Evolutionary conservation across 2,329 filamentous ascomycete genomes (phyloP), one percentile per base, ranked within the genome.

Genomic region (Verticillium longisporum): DNA sequence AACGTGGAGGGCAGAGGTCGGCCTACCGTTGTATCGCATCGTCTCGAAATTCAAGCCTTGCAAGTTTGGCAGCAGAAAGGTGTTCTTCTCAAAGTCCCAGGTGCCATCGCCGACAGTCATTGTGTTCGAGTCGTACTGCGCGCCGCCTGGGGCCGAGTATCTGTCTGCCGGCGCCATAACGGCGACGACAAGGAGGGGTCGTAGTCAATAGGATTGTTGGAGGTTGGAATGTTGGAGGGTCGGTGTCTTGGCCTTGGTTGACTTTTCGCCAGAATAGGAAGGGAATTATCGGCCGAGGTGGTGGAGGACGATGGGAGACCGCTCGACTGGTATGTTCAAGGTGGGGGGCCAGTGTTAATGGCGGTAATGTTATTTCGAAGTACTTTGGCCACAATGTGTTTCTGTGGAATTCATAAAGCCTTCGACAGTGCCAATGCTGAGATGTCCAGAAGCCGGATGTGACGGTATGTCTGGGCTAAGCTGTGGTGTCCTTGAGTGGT

Each of bases 51-150:
- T 91, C 65, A 91, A 75, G 9, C 89, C 90, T 68, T 88, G 80
- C 55, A 95, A 77, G 69, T 92, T 92, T 38, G 91, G 91, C 58
- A 95, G 77, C 60, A 95, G 77, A 71, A 94, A 95, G 18, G 84
- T 87, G 70, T 93, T 91, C 71, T 88, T 88, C 62, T 82, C 80
- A 61, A 88, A 88, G 69, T 93, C 88, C 90, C 91, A 95, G 37
- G 91, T 94, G 26, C 91, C 91, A 71, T 94, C 91, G 64, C 90
- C 90, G 15, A 94, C 90, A 60, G 79, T 81, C 81, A 93, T 80
- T n/a, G 87, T 90, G 69, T 87, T 81, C 58, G 89, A 92, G 67
- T 83, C 81, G 75, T 94, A 94, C 66, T 81, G 85, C 71, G 86
- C 88, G 74, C 86, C 86, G 70, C 90, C 90, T 57, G 90, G 83